Conservation (phyloP, 2,329 filamentous ascomycete species). For the Colletotrichum aenigma region DNA sequence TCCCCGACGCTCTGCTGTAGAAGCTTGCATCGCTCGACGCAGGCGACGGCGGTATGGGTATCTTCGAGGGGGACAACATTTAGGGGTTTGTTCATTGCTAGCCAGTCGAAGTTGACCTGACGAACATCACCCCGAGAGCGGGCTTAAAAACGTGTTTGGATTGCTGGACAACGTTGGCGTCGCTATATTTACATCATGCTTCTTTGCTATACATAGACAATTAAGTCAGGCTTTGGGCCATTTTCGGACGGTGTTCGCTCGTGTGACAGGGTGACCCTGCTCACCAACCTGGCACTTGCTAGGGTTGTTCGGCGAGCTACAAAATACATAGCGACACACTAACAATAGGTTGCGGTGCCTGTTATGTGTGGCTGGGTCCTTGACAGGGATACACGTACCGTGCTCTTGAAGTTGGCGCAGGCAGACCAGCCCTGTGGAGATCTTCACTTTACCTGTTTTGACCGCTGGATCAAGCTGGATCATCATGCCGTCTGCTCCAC, state of each 20-base stretch:
- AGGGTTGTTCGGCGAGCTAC: background rate
- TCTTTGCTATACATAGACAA: background rate
- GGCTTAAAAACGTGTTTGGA: background rate
- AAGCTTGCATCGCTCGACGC: background rate
- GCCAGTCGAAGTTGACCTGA: too few relatives aligned
- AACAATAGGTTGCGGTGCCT: background rate
- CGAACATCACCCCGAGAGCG: background rate
- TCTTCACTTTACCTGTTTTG: background rate
- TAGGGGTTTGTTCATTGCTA: background rate
- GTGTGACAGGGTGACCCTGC: background rate
- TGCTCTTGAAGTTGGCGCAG: background rate
- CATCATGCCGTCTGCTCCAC: too few relatives aligned
- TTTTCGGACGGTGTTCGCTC: background rate
- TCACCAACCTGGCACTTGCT: background rate
- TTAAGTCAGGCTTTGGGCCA: background rate
- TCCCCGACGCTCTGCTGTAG: background rate
- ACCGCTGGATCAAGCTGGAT: background rate
- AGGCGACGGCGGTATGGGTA: background rate
- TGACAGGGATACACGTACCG: background rate
- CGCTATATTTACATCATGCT: background rate
- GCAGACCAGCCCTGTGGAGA: background rate
- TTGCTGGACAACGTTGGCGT: background rate
- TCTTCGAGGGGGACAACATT: background rate
- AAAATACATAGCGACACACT: background rate
- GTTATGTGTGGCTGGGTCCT: background rate